Base-by-base conservation (phyloP, 176 grass and related monocot species). In the Hordeum marinum region DNA sequence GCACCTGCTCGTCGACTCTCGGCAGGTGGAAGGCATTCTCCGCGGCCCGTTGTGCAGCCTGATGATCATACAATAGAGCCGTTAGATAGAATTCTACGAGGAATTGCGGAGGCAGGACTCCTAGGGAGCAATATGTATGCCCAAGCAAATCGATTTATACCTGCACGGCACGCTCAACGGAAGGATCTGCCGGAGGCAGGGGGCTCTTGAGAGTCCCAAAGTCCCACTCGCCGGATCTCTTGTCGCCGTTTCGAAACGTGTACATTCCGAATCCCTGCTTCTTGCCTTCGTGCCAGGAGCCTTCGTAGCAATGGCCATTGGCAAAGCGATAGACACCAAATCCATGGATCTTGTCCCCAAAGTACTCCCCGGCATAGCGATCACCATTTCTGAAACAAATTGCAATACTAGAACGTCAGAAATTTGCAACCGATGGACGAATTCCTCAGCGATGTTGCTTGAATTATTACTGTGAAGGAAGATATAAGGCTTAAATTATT, bases 261-360 rank as follows among this genome's bases (percentile, higher is more conserved):
- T 90, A 94, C 76, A 92, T 83, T 24, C 94, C 94, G 11, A 88
- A 84, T 4, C 94, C 94, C 82, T 97, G 84, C 82, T 90, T 94
- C 82, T 86, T 87, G 84, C 89, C 85, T 76, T 94, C 89, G 13
- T 94, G 92, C 94, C 94, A 94, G 45, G 94, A 94, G 43, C 91
- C 94, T 42, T 94, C 89, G 57, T 92, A 97, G 67, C 69, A 82
- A 60, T 94, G 89, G 62, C 92, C 94, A 80, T 85, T 88, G 46
- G 92, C 84, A n/a, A 86, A 92, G 80, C 63, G 74, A 64, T 87
- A 94, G 10, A 92, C 68, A 9, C 94, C 94, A 15, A 94, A 88
- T 11, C 94, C 94, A 50, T 84, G 77, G 87, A 91, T 79, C 87
- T 88, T 90, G 87, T 94, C 92, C 15, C 81, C 86, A 25, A 88